Evolutionary conservation across 1,284 basidiomycete species (phyloP), one percentile per base, ranked within the genome.

Genomic region (Golubevia pallescens): DNA sequence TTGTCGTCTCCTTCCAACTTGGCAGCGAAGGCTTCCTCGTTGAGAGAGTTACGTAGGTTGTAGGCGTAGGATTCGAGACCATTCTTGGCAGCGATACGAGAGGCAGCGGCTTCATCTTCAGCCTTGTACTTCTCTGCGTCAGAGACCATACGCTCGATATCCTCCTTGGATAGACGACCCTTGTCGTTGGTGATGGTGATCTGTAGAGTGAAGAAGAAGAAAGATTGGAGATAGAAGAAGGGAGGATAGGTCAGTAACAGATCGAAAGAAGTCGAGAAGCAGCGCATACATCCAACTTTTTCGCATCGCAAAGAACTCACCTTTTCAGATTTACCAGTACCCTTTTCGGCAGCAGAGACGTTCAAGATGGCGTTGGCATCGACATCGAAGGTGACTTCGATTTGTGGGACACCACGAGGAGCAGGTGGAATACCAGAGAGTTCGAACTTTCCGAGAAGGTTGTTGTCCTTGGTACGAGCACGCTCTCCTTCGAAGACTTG

Each of bases 401-500:
- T 90, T 87, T 98, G 95, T 84, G 96, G 95, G 80, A 97, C 95
- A 90, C 96, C 96, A 89, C 96, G 94, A 73, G 96, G 96, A 58
- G 95, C 95, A 52, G 96, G 96, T 48, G 96, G 96, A 81, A 99
- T 98, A 73, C 95, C 95, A 63, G 95, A 92, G 62, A 98, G 93
- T 88, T 98, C 95, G 89, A 98, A 99, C 89, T 98, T 97, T 86
- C 96, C 96, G 87, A 99, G 93, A 63, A 98, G 87, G 89, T 97
- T 97, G 90, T 97, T 98, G 89, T 99, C 97, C 90, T 97, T 98
- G 74, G 95, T 97, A 85, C 95, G 93, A 62, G 95, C 93, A 90
- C 96, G 95, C 88, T 99, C 97, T 88, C 97, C 96, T 90, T 99
- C 96, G 88, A 90, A 99, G 68, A 99, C 96, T 87, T 97, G 96